Evolutionary conservation across 345 rosid genomes (phyloP).

Genomic region (Anacardium occidentale): DNA sequence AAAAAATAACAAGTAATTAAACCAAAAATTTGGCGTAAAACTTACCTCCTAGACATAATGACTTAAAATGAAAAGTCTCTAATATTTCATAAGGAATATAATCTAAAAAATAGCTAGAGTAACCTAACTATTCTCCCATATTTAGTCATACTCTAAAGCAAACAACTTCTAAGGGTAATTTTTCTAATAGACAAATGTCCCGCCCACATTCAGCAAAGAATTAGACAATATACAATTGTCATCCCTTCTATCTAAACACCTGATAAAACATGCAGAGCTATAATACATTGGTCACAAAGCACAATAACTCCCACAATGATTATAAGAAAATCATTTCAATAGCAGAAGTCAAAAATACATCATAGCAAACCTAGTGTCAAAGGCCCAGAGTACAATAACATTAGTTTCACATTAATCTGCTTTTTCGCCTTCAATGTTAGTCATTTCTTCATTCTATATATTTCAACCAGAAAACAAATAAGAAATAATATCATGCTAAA

Average conservation of each 20-base stretch:
- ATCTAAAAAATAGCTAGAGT: background rate
- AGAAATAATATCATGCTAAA: background rate
- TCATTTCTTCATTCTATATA: background rate
- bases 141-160: background rate
- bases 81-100: background rate
- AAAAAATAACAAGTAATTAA: background rate
- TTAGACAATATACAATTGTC: background rate
- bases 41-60: background rate
- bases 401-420: background rate
- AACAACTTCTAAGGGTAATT: background rate
- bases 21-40: background rate
- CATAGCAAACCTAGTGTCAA: background rate
- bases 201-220: background rate
- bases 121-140: background rate
- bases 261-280: background rate
- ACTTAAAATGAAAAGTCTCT: background rate
- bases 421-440: background rate
- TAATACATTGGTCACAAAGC: conserved; percentile 3
- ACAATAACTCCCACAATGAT: background rate
- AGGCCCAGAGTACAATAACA: background rate
- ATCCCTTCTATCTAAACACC: background rate
- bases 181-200: background rate
- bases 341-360: background rate
- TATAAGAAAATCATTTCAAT: background rate
- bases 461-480: background rate